Percentiles rank a stretch among this genome's conserved stretches.
These are phyloP conservation scores for Emergomyces africanus DNA, from an alignment of 2,329 filamentous ascomycete species.

Conservation along the genomic window DNA sequence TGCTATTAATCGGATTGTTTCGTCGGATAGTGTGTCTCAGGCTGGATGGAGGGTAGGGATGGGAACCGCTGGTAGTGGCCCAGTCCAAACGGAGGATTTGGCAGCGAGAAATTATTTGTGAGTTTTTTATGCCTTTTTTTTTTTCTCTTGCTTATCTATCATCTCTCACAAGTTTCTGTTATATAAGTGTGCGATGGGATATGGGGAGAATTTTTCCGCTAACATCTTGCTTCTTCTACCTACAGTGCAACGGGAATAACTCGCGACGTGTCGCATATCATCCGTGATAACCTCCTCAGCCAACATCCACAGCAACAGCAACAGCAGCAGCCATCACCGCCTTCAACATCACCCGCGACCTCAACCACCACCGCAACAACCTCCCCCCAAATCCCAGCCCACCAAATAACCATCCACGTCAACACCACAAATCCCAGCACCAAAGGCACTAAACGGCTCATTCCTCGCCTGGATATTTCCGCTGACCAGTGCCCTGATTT, in stretches of 20 bases:
- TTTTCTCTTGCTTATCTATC: background rate
- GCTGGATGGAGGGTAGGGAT: slow-evolving; percentile 28
- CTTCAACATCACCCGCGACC: background rate
- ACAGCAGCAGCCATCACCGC: background rate
- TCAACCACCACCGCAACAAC: slow-evolving; percentile 4
- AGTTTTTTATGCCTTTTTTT: slow-evolving; percentile 7
- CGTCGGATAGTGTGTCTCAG: slow-evolving; percentile 19
- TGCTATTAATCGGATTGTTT: slow-evolving; percentile 25
- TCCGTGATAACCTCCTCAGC: slow-evolving; percentile 23
- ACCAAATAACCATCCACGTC: slow-evolving; percentile 21
- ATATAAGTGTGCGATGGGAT: background rate
- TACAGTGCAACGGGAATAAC: slow-evolving; percentile 29
- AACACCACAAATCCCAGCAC: slow-evolving; percentile 15
- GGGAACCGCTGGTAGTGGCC: slow-evolving; percentile 11
- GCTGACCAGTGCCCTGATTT: slow-evolving; percentile 25
- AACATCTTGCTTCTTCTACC: slow-evolving; percentile 14
- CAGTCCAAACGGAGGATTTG: slow-evolving; percentile 15
- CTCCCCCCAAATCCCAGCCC: slow-evolving; percentile 5
- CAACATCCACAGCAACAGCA: slow-evolving; percentile 9
- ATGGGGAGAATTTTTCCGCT: background rate
- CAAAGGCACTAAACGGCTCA: slow-evolving; percentile 21
- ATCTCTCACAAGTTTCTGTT: background rate
- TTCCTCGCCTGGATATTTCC: slow-evolving; percentile 25
- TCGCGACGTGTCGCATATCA: slow-evolving; percentile 29
- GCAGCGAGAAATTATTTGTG: slow-evolving; percentile 31